Evolutionary conservation across 371 early-diverging fungal species (phyloP).

Genomic region (Parasitella parasitica): DNA sequence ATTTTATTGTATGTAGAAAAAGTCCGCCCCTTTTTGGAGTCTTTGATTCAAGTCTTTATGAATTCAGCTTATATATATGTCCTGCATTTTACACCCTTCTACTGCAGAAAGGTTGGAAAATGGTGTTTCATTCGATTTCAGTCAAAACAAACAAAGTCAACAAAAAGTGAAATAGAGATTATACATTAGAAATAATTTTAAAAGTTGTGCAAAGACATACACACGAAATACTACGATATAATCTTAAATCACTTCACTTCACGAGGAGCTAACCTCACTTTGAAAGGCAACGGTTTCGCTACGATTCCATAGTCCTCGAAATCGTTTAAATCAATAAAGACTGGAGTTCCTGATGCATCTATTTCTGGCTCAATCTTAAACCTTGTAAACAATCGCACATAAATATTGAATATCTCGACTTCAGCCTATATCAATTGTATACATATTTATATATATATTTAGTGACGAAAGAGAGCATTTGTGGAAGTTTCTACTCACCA

Average conservation of each 20-base stretch:
- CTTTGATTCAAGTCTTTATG: too few relatives aligned
- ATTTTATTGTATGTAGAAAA: too few relatives aligned
- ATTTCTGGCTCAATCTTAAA: constrained; percentile 3
- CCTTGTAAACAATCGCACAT: constrained; percentile 2
- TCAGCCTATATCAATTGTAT: constrained; percentile 9
- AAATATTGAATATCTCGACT: constrained; percentile 7
- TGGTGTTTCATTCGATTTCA: background rate
- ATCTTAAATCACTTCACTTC: background rate
- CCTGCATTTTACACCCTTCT: constrained; percentile 54
- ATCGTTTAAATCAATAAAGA: background rate
- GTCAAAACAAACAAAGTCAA: background rate
- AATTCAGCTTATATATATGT: too few relatives aligned
- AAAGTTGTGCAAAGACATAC: too few relatives aligned
- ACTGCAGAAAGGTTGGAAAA: background rate
- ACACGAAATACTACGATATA: too few relatives aligned
- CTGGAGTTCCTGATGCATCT: background rate
- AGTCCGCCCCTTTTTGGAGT: too few relatives aligned
- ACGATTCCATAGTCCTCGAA: background rate
- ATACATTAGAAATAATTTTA: too few relatives aligned
- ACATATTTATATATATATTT: too few relatives aligned
- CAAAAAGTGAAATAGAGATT: too few relatives aligned
- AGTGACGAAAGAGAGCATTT: too few relatives aligned
- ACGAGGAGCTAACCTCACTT: background rate
- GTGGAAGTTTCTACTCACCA: background rate
- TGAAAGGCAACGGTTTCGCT: background rate